Conservation (phyloP, 441 rosid species). For the Eruca vesicaria region DNA sequence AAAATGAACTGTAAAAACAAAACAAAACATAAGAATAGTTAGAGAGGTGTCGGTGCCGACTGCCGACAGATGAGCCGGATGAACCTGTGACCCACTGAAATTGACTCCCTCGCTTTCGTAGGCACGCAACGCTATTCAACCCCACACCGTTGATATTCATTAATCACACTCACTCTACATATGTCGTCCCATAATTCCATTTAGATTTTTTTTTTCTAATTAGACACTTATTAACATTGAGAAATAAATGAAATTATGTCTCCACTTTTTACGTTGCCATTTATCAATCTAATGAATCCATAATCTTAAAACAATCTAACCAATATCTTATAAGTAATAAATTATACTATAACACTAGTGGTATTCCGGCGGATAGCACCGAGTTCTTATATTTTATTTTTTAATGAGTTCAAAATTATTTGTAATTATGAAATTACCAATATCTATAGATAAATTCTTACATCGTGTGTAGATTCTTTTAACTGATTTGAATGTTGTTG, state of each 20-base stretch:
- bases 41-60: constrained; percentile 39
- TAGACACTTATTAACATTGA: background rate
- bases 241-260: background rate
- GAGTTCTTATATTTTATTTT: no score
- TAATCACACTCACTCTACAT: constrained; percentile 20
- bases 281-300: background rate
- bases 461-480: no score
- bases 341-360: no score
- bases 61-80: constrained; percentile 34
- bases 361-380: no score
- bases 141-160: constrained; percentile 23
- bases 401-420: no score
- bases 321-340: background rate
- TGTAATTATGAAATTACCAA: no score
- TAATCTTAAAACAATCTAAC: background rate
- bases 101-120: constrained; percentile 32
- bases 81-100: constrained; percentile 29
- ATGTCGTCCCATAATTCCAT: constrained; percentile 1
- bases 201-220: background rate
- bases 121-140: constrained; percentile 29
- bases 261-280: background rate
- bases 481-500: no score
- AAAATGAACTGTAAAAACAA: background rate
- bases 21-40: constrained; percentile 1
- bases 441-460: no score